Percentiles rank a stretch among this genome's conserved stretches.
Conservation (phyloP, 805 yeast genomes). For the Candida michaelii region DNA sequence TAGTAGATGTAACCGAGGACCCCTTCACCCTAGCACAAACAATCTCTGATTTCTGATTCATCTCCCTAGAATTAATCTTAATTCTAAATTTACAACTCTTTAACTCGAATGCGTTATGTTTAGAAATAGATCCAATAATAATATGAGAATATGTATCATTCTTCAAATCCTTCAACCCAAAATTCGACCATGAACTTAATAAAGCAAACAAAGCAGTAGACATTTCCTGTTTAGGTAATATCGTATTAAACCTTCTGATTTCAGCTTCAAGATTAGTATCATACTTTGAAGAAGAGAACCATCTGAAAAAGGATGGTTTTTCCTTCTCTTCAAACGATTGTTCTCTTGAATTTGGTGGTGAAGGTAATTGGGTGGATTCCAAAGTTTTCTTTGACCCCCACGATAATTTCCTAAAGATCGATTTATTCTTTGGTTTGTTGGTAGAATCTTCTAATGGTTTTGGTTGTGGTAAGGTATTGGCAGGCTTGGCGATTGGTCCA, state of each 20-base stretch:
- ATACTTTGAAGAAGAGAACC: conserved; percentile 41
- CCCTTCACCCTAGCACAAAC: conserved; percentile 65
- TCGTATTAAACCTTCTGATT: conserved; percentile 35
- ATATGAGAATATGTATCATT: conserved; percentile 42
- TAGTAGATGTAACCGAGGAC: conserved; percentile 58
- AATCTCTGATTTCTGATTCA: conserved; percentile 49
- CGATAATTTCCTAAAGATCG: conserved; percentile 51
- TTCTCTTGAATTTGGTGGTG: conserved; percentile 34
- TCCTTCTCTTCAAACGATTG: conserved; percentile 28
- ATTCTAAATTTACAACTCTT: conserved; percentile 66
- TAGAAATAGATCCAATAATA: conserved; percentile 63
- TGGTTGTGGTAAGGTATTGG: conserved; percentile 18
- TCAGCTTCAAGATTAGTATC: conserved; percentile 23
- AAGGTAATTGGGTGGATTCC: conserved; percentile 31
- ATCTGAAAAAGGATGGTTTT: conserved; percentile 34
- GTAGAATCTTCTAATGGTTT: conserved; percentile 39
- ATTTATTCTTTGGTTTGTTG: conserved; percentile 32
- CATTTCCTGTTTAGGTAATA: conserved; percentile 54
- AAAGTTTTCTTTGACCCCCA: conserved; percentile 46
- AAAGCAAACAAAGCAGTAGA: conserved; percentile 63
- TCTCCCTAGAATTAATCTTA: conserved; percentile 42
- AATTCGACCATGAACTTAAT: conserved; percentile 65
- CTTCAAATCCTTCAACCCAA: conserved; percentile 61
- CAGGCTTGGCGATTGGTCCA: conserved; percentile 5
- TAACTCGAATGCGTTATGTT: conserved; percentile 59